Evolutionary conservation across 202 grass and related monocot genomes (phyloP), one percentile per base, ranked within the genome.

Genomic region (Cymbopogon flexuosus): DNA sequence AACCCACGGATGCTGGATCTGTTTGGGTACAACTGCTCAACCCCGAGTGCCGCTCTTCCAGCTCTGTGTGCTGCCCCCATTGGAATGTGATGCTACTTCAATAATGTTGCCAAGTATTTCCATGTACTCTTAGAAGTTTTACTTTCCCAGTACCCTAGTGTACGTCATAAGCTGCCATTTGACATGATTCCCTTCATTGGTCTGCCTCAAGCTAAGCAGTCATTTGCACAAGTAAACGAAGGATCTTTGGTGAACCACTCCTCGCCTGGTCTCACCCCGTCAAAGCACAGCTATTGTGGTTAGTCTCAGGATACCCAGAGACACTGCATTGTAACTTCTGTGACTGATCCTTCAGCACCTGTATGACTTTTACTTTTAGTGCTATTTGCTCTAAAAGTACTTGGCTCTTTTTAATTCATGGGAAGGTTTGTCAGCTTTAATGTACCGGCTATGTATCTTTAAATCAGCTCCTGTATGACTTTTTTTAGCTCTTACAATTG

Each of bases 61-160:
- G 92, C 92, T 5, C 79, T 93, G 5, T 93, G 88, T 46, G 79
- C 88, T 1, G 93, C 90, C 42, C 88, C 95, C 1, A 80, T 97
- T 35, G 87, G 90, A 75, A 85, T 86, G 62, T 88, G 83, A 91
- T 86, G 83, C 86, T 78, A 60, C 80, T 89, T 39, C 30, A 61
- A 49, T 64, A 62, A 80, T 6, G 56, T 59, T 83, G 73, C 37
- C 18, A 1, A 54, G 68, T 78, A 51, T 34, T 78, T 82, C 31
- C 36, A 11, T 60, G 46, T 76, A 41, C 58, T 80, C 51, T 78
- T 78, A 47, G 57, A 77, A 22, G 31, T 52, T 77, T 65, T 39
- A 77, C 31, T 81, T 72, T 18, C 21, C 70, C 84, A 67, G 60
- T 52, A 72, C 18, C 64, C 62, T 8, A 9, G 39, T 18, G 19